phyloP scores from a whole-genome alignment of 2,329 filamentous ascomycete species.

The Cladosporium phlei region DNA sequence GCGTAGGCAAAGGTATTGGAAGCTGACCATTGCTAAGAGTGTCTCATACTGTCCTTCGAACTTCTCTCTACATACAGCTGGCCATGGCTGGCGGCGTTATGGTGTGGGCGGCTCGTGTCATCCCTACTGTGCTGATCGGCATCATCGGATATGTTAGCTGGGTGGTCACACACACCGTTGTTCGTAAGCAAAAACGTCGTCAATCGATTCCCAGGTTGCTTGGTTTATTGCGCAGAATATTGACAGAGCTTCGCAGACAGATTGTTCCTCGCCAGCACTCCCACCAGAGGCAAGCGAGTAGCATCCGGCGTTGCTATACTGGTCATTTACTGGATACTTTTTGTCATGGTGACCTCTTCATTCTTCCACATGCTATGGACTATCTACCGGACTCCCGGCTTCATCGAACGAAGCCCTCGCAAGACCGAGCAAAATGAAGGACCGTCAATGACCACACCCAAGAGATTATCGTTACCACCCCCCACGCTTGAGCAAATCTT shows the following conservation, averaged over 20 bases:
- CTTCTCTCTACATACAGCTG: neutral
- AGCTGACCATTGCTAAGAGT: too few species aligned
- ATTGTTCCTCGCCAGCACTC: neutral
- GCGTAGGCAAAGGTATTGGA: too few species aligned
- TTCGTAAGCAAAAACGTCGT: neutral
- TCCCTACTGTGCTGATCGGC: slow-evolving; percentile 1
- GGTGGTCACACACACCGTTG: slow-evolving; percentile 1
- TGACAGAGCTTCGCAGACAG: too few species aligned
- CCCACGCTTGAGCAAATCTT: neutral
- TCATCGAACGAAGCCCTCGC: neutral
- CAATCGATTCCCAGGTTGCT: too few species aligned
- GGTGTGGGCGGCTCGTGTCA: slow-evolving; percentile 1
- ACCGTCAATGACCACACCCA: neutral
- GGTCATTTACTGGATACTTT: slow-evolving; percentile 8
- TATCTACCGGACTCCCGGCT: neutral
- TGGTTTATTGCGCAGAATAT: too few species aligned
- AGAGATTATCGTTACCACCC: neutral
- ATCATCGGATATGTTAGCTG: slow-evolving; percentile 11
- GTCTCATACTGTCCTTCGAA: too few species aligned
- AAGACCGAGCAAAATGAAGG: neutral
- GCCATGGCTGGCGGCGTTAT: neutral
- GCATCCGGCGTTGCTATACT: slow-evolving; percentile 1
- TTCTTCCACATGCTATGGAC: slow-evolving; percentile 9
- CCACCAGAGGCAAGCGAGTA: neutral
- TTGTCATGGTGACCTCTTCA: slow-evolving; percentile 5